Evolutionary conservation across 371 early-diverging fungal species (phyloP).

Genomic region (Syncephalastrum monosporum): DNA sequence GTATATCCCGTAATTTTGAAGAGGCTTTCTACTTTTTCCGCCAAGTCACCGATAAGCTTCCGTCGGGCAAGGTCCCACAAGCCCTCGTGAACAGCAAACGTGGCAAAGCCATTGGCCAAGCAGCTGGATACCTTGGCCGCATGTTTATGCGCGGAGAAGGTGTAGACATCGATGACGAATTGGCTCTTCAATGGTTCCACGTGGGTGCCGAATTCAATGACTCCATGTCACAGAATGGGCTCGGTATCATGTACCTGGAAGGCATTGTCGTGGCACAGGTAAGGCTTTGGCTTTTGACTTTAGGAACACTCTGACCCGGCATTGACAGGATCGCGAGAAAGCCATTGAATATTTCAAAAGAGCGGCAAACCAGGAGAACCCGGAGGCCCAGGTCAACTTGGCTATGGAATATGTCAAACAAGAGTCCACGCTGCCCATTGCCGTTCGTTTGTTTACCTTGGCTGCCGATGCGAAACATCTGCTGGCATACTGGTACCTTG

Average conservation of each 20-base stretch:
- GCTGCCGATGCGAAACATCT: conserved; percentile 66
- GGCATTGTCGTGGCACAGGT: conserved; percentile 62
- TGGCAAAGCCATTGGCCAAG: conserved; percentile 53
- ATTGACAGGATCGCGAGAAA: conserved; percentile 33
- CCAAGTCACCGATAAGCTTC: conserved; percentile 37
- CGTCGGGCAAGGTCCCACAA: conserved; percentile 25
- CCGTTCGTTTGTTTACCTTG: conserved; percentile 30
- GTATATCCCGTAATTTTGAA: conserved; percentile 61
- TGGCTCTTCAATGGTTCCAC: conserved; percentile 77
- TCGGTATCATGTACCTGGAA: conserved; percentile 83
- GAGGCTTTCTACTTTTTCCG: conserved; percentile 63
- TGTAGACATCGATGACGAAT: conserved; percentile 50
- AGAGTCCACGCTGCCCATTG: conserved; percentile 28
- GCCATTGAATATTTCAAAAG: conserved; percentile 60
- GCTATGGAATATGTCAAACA: conserved; percentile 39
- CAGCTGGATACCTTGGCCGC: conserved; percentile 77
- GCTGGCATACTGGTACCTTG: conserved; percentile 74
- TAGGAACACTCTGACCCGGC: neutral
- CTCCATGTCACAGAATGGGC: conserved; percentile 61
- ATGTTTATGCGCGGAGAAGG: conserved; percentile 96
- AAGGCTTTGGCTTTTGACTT: neutral
- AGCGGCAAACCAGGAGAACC: conserved; percentile 61
- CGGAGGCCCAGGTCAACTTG: conserved; percentile 64
- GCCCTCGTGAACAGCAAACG: conserved; percentile 20
- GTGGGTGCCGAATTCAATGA: conserved; percentile 65